These are phyloP conservation scores for Fusarium mexicanum DNA, from an alignment of 2,329 filamentous ascomycete species.

Conservation along the genomic window DNA sequence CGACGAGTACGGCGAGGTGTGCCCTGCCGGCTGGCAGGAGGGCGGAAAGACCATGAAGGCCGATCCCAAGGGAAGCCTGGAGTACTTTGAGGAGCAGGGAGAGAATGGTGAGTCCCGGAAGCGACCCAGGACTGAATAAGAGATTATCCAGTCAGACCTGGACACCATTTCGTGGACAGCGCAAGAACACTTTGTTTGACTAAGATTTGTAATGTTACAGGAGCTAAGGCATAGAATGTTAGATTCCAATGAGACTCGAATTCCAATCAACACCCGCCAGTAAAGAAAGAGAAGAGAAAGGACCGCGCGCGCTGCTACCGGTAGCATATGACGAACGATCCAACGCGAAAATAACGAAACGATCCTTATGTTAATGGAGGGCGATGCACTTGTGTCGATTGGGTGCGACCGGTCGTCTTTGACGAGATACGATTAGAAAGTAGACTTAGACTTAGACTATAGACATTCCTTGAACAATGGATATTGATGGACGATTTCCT, in stretches of 20 bases:
- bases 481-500: not conserved
- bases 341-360: constrained; percentile 6
- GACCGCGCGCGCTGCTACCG: not conserved
- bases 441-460: constrained; percentile 23
- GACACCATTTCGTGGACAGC: not conserved
- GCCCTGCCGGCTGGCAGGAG: constrained; percentile 61
- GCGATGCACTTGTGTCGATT: not conserved
- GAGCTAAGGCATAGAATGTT: constrained; percentile 34
- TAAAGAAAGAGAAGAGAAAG: not conserved
- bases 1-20: constrained; percentile 83
- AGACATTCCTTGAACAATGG: constrained; percentile 16
- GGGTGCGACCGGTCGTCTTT: constrained; percentile 5
- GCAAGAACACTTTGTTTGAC: constrained; percentile 15
- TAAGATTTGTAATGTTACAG: constrained; percentile 33
- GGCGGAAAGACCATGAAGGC: constrained; percentile 62
- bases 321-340: constrained; percentile 19
- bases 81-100: constrained; percentile 54
- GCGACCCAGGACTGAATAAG: constrained; percentile 31
- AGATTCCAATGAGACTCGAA: constrained; percentile 30
- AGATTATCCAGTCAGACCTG: not conserved
- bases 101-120: constrained; percentile 38
- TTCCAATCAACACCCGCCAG: constrained; percentile 31
- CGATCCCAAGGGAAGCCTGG: constrained; percentile 60
- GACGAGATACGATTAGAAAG: not conserved
- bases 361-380: constrained; percentile 11